These are phyloP conservation scores for Saccharomyces hybrid DNA, from an alignment of 1,139 yeast species.

Conservation along the genomic window DNA sequence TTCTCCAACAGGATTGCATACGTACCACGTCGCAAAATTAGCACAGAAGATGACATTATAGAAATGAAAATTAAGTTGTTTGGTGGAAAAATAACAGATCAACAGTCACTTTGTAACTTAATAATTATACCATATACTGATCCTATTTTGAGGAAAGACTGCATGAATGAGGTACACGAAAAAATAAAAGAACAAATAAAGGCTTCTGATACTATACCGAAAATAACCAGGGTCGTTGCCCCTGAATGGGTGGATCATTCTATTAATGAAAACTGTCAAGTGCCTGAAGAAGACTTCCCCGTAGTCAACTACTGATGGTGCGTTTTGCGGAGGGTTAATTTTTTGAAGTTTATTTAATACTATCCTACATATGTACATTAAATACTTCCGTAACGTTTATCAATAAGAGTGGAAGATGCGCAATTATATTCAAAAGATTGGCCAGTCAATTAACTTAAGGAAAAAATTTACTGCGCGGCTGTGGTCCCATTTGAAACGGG, in stretches of 20 bases:
- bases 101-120: constrained; percentile 18
- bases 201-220: constrained; percentile 11
- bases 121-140: constrained; percentile 19
- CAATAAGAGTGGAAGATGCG: background rate
- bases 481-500: background rate
- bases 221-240: constrained; percentile 43
- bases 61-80: constrained; percentile 16
- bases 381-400: background rate
- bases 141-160: background rate
- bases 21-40: background rate
- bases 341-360: background rate
- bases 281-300: constrained; percentile 39
- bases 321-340: background rate
- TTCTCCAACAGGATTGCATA: constrained; percentile 20
- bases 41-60: constrained; percentile 4
- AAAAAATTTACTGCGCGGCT: background rate
- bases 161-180: constrained; percentile 12
- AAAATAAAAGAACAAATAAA: constrained; percentile 24
- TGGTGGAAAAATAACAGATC: constrained; percentile 24
- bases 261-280: constrained; percentile 36
- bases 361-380: background rate
- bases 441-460: background rate
- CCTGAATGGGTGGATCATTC: constrained; percentile 39
- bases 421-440: background rate
- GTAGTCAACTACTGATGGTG: constrained; percentile 6